Base-by-base conservation (phyloP, 306 rosid genomes). In the Elaeagnus macrophylla region DNA sequence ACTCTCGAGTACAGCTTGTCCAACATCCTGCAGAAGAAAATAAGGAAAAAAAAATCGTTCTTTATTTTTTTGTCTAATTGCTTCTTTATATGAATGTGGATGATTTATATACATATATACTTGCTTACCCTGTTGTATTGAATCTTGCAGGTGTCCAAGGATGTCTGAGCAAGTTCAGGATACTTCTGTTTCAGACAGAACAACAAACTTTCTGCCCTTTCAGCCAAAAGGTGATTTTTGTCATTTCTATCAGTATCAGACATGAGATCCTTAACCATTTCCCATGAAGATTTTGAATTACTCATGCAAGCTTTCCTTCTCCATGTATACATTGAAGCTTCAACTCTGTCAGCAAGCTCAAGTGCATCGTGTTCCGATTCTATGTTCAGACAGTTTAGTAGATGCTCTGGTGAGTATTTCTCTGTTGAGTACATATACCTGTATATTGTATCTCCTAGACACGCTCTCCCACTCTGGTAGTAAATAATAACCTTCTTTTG, bases 261-360 rank as follows among this genome's bases (percentile, higher is more conserved):
- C 89, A 88, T 77, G 19, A 77, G 78, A 11, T 80, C 99, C 71
- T 84, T 93, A 3, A 93, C 90, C 75, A 81, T 70, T 64, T 70
- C 79, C 99, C 99, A 93, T 45, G 99, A 93, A 13, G 96, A 67
- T 66, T 77, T 84, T 53, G 99, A 93, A 73, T 87, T 73, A 67
- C 75, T 84, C 37, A 84, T 9, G 61, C 99, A 93, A 25, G 99
- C 72, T 64, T 93, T 93, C 10, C 96, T 83, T 49, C 99, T 75
- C 99, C 96, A 93, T 49, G 99, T 88, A 71, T 82, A 84, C 99
- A 88, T 87, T 10, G 99, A 93, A 9, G 99, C 79, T 65, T 93
- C 99, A 6, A 84, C 89, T 53, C 68, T 78, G 56, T 93, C 95
- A 8, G 94, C 88, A 38, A 93, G 81, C 65, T 82, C 84, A 15